Evolutionary conservation across 1,284 basidiomycete species (phyloP).

Genomic region (Grifola frondosa): DNA sequence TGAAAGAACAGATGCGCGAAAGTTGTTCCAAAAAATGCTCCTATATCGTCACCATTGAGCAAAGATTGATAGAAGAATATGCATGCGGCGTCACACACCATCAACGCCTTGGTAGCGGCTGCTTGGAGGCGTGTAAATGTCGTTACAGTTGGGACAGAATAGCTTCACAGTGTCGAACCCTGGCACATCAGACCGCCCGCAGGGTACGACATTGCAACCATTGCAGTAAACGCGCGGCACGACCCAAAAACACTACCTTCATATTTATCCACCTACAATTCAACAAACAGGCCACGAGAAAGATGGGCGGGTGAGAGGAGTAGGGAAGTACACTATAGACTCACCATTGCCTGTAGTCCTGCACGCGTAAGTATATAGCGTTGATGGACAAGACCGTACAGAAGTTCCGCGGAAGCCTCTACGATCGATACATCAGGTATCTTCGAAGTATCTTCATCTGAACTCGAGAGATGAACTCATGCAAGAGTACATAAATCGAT

Average conservation of each 20-base stretch:
- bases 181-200: conserved; percentile 93
- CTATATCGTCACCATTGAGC: conserved; percentile 40
- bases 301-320: too few species aligned
- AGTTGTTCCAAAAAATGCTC: conserved; percentile 98
- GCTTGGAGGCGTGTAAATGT: conserved; percentile 94
- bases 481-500: conserved; percentile 12
- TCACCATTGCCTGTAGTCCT: conserved; percentile 93
- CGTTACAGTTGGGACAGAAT: conserved; percentile 97
- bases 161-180: conserved; percentile 99
- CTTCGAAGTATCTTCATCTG: conserved; percentile 91
- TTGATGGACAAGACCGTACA: conserved; percentile 98
- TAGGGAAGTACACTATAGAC: too few species aligned
- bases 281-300: too few species aligned
- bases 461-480: conserved; percentile 2
- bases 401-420: conserved; percentile 94
- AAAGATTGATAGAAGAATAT: background rate
- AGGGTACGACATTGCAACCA: conserved; percentile 88
- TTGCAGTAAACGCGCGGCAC: conserved; percentile 95
- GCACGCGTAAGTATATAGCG: conserved; percentile 94
- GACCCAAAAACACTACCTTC: conserved; percentile 91
- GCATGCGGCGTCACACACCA: conserved; percentile 47
- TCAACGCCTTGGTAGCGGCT: conserved; percentile 96
- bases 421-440: conserved; percentile 96
- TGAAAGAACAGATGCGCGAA: conserved; percentile 98
- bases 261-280: conserved; percentile 91